phyloP scores from a whole-genome alignment of 768 basidiomycete species.

The Leccinum fibrillosum region DNA sequence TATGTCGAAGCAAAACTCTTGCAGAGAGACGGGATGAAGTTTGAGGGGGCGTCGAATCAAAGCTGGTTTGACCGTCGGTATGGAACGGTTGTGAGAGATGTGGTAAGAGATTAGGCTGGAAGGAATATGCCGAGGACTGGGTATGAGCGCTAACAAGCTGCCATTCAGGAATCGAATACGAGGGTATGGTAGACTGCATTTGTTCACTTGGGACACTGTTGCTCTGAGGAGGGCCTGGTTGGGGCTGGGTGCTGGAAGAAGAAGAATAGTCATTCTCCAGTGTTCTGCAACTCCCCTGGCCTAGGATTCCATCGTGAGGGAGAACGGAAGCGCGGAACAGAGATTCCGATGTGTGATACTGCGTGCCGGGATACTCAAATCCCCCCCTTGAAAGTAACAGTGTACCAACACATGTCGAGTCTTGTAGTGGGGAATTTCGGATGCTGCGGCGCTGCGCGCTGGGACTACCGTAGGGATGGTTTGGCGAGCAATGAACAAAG shows the following conservation, averaged over 20 bases:
- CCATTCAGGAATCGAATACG: conserved; percentile 3
- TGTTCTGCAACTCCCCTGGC: not conserved
- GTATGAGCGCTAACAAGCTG: not conserved
- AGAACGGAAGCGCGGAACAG: not conserved
- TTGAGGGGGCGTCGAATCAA: not conserved
- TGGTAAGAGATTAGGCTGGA: not conserved
- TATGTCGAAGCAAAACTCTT: conserved; percentile 1
- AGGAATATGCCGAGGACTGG: not conserved
- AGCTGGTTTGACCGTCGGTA: not conserved
- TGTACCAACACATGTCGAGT: not conserved
- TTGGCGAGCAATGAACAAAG: not conserved
- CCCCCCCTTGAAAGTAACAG: not conserved
- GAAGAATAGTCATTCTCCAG: not conserved
- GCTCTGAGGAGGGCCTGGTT: not conserved
- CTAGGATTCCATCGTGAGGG: not conserved
- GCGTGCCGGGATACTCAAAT: not conserved
- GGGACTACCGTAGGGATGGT: not conserved
- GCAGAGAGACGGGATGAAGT: conserved; percentile 1
- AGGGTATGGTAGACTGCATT: not conserved
- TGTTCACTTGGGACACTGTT: conserved; percentile 1
- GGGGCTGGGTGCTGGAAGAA: conserved; percentile 1
- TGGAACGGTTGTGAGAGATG: conserved; percentile 2
- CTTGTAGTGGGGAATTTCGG: conserved; percentile 1
- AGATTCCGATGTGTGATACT: not conserved
- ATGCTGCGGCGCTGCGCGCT: not conserved